A percentile compares a stretch with the other conserved stretches of the same genome.
phyloP scores from a whole-genome alignment of 352 stramenopile genomes.

The Pythium scleroteichum region DNA sequence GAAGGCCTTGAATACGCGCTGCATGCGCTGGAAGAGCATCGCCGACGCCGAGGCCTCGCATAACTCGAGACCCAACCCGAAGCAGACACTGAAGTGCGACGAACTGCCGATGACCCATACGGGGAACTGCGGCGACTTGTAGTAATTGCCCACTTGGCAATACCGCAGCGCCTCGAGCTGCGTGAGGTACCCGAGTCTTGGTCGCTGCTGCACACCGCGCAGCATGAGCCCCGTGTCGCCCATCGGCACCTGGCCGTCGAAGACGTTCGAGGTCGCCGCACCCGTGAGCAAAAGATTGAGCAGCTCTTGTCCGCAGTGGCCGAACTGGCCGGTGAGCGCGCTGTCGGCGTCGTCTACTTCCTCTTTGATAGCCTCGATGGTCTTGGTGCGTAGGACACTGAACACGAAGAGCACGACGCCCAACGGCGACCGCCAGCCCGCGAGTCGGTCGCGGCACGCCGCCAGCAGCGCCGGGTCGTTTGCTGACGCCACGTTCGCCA shows the following conservation, averaged over 20 bases:
- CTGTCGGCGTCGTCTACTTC: slow-evolving; percentile 79
- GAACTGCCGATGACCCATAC: slow-evolving; percentile 91
- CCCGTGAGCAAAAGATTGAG: slow-evolving; percentile 86
- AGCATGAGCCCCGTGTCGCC: slow-evolving; percentile 74
- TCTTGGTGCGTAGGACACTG: slow-evolving; percentile 66
- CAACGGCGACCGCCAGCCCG: slow-evolving; percentile 31
- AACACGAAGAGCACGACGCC: slow-evolving; percentile 78
- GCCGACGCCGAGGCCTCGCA: slow-evolving; percentile 68
- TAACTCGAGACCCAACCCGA: slow-evolving; percentile 60
- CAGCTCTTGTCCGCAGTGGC: slow-evolving; percentile 85
- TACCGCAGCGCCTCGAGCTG: slow-evolving; percentile 91
- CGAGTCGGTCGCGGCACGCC: slow-evolving; percentile 21
- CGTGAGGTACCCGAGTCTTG: slow-evolving; percentile 84
- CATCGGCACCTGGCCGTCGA: slow-evolving; percentile 79
- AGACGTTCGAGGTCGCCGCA: slow-evolving; percentile 77
- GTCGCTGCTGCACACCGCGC: slow-evolving; percentile 50
- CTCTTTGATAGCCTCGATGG: slow-evolving; percentile 37
- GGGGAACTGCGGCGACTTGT: slow-evolving; percentile 85
- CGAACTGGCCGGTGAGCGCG: slow-evolving; percentile 68
- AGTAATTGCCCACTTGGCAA: slow-evolving; percentile 89
- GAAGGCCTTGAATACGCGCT: slow-evolving; percentile 88
- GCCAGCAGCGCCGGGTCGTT: slow-evolving; percentile 16
- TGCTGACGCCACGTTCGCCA: slow-evolving; percentile 1
- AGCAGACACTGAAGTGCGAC: slow-evolving; percentile 91
- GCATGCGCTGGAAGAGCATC: slow-evolving; percentile 81